These are phyloP conservation scores for Cercospora zeina DNA, from an alignment of 2,329 filamentous ascomycete genomes.

Conservation along the genomic window DNA sequence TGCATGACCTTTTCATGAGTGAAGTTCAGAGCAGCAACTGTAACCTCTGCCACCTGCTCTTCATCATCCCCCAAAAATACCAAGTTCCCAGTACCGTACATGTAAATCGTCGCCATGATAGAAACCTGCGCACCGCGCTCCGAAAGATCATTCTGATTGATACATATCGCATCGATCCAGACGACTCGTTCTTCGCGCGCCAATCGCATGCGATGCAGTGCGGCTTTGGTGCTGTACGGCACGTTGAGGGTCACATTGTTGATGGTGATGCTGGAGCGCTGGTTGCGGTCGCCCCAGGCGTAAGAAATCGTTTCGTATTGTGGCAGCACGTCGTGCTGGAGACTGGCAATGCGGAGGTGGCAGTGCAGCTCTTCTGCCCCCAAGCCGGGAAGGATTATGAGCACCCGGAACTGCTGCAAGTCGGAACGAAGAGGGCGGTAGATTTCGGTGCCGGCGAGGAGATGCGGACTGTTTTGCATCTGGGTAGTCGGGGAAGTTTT, in stretches of 20 bases:
- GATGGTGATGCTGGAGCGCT: neutral
- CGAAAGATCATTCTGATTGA: neutral
- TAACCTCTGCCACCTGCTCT: neutral
- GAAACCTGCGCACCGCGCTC: conserved; percentile 3
- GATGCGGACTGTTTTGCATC: neutral
- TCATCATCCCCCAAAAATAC: neutral
- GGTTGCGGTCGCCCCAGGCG: neutral
- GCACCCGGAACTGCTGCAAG: conserved; percentile 6
- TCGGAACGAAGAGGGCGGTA: conserved; percentile 8
- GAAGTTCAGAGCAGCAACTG: neutral
- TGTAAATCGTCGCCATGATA: neutral
- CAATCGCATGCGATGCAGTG: neutral
- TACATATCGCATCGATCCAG: conserved; percentile 2
- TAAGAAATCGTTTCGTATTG: neutral
- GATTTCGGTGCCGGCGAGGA: conserved; percentile 4
- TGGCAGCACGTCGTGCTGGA: neutral
- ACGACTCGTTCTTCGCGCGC: neutral
- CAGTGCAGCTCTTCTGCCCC: neutral
- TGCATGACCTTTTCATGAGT: neutral
- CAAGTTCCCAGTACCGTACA: neutral
- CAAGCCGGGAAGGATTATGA: neutral
- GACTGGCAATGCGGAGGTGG: neutral
- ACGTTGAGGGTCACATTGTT: neutral
- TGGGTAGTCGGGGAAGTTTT: neutral
- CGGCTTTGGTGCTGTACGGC: neutral